Conservation (phyloP, 108 stramenopile species). For the Cyclotella distinguenda region DNA sequence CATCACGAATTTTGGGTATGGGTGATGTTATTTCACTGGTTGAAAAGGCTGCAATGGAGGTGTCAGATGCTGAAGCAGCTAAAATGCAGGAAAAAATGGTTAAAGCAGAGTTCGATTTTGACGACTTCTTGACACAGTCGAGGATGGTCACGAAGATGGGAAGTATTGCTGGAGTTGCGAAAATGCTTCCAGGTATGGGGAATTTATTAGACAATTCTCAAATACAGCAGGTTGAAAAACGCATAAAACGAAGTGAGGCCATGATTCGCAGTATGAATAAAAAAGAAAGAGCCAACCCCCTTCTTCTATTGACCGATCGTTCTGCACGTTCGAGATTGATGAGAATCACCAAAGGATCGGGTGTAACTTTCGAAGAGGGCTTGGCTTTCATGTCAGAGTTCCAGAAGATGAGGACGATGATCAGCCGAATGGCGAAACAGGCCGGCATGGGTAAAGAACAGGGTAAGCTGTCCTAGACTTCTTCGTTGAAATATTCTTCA, state of each 20-base stretch:
- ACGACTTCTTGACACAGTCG: conserved; percentile 90
- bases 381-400: conserved; percentile 88
- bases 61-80: conserved; percentile 83
- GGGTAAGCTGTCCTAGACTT: neutral
- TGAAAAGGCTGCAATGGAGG: conserved; percentile 91
- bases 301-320: conserved; percentile 81
- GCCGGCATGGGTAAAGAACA: conserved; percentile 47
- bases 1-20: conserved; percentile 94
- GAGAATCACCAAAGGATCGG: conserved; percentile 87
- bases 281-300: conserved; percentile 85
- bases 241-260: conserved; percentile 82
- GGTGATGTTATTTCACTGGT: conserved; percentile 95
- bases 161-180: conserved; percentile 85
- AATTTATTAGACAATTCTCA: conserved; percentile 66
- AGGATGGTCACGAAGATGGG: conserved; percentile 88
- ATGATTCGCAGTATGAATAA: conserved; percentile 93
- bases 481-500: neutral
- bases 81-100: conserved; percentile 87
- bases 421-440: conserved; percentile 91
- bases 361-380: conserved; percentile 66
- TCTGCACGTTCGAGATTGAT: conserved; percentile 67
- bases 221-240: conserved; percentile 65
- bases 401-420: conserved; percentile 94
- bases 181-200: conserved; percentile 95
- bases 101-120: conserved; percentile 90